Base-by-base conservation (phyloP, 345 rosid species). In the sweet orange (Citrus sinensis) region DNA sequence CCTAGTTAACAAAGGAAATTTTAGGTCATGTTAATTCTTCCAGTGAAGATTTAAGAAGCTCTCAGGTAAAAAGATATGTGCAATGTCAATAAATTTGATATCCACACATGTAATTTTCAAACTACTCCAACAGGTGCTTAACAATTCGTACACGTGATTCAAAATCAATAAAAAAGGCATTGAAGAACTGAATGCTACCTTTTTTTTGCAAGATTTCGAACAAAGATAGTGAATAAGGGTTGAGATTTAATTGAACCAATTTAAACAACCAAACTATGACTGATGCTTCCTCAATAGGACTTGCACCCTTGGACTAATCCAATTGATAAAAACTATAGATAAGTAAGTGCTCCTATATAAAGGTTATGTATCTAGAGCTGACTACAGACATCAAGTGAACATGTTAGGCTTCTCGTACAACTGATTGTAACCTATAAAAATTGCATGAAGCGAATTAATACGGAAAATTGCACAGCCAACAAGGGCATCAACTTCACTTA, bases 1-100 rank as follows among this genome's bases (percentile, higher is more conserved):
- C 98, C 99, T 97, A 77, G 82, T 84, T 73, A 80, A 65, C 14
- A 37, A 70, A 77, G 59, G 35, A 77, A 58, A 55, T 35, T 17
- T 51, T 4, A 16, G 56, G 5, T 51, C 56, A 17, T 17, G 17
- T 49, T 71, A 55, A 55, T 34, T 63, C 69, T 16, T 25, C 14
- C 14, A 58, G 46, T 34, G 54, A 69, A 73, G 58, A 71, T 27
- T 30, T 67, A 59, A 49, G 8, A 79, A 71, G 24, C n/a, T 19
- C 75, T 22, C 49, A 27, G 9, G 34, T 9, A 35, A 17, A 68
- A 67, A 62, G 42, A 59, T 42, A 63, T 22, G 46, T 42, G 24
- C 25, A 29, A 59, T 2, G 24, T 25, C 40, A 77, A 42, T 16
- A 40, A 61, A 49, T 69, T 73, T n/a, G 34, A 35, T 77, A 64